A percentile compares a stretch with the other conserved stretches of the same genome.
Evolutionary conservation across 192 early-diverging fungal genomes (phyloP).

Genomic region (Piromyces sp.): DNA sequence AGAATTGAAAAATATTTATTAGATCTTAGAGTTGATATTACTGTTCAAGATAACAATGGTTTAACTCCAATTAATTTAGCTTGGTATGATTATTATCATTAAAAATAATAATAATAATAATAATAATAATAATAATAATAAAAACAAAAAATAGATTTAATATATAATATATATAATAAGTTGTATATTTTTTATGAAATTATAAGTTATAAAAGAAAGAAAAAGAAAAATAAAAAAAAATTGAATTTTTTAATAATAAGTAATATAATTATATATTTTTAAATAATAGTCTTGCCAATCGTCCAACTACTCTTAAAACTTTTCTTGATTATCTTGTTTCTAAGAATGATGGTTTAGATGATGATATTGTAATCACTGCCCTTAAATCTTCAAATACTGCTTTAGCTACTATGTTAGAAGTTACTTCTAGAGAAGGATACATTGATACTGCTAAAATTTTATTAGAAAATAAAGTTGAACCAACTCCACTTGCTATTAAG

Average conservation of each 20-base stretch:
- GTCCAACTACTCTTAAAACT: not conserved
- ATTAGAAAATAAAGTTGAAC: not conserved
- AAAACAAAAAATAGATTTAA: too few species aligned
- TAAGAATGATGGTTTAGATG: not conserved
- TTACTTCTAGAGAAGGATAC: not conserved
- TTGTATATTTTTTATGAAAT: too few species aligned
- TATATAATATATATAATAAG: too few species aligned
- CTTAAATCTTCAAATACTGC: not conserved
- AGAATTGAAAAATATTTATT: not conserved
- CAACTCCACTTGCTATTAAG: not conserved
- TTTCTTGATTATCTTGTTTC: not conserved
- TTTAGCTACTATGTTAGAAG: not conserved
- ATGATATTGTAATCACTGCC: not conserved
- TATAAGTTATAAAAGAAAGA: too few species aligned
- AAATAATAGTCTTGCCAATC: not conserved
- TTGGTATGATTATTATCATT: not conserved
- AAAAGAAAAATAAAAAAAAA: too few species aligned
- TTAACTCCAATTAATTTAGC: not conserved
- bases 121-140: not conserved
- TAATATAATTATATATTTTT: too few species aligned
- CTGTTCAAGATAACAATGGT: not conserved
- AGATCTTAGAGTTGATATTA: not conserved
- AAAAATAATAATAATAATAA: not conserved
- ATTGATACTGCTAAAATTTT: not conserved
- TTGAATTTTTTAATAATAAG: too few species aligned